Percentiles rank a stretch among this genome's conserved stretches.
Conservation (phyloP, 2,329 filamentous ascomycete species). For the Claviceps citrina region DNA sequence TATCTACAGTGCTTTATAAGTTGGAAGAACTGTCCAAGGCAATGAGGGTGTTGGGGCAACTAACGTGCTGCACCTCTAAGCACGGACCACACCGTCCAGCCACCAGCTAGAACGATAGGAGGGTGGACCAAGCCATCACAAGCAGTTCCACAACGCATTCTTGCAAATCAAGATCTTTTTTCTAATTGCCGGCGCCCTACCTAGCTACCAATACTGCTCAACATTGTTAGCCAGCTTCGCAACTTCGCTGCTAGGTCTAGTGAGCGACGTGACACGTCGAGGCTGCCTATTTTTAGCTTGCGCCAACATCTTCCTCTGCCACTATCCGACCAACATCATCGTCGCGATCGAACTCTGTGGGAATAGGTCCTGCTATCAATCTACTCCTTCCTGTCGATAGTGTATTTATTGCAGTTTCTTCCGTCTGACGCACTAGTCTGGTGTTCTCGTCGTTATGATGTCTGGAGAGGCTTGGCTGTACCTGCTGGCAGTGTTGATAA, state of each 20-base stretch:
- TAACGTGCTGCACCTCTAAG: background rate
- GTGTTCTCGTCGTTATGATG: constrained; percentile 38
- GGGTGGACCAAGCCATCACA: background rate
- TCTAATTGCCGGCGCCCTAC: background rate
- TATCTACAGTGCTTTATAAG: background rate
- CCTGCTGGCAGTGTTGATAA: constrained; percentile 93
- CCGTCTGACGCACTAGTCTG: background rate
- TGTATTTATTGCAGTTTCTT: background rate
- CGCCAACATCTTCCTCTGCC: background rate
- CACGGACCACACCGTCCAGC: background rate
- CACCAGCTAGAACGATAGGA: background rate
- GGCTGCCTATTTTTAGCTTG: background rate
- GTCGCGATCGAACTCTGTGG: background rate
- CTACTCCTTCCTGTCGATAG: background rate
- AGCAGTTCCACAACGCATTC: constrained; percentile 8
- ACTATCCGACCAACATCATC: background rate
- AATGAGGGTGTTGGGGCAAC: no score
- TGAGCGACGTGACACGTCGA: background rate
- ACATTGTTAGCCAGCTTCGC: background rate
- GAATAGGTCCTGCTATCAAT: background rate
- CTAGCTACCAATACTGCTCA: background rate
- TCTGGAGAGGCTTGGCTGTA: constrained; percentile 98
- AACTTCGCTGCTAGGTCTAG: background rate
- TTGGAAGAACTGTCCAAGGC: no score
- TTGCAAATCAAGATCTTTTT: constrained; percentile 2